Evolutionary conservation across 108 stramenopile genomes (phyloP).

Genomic region (Asterionellopsis glacialis): DNA sequence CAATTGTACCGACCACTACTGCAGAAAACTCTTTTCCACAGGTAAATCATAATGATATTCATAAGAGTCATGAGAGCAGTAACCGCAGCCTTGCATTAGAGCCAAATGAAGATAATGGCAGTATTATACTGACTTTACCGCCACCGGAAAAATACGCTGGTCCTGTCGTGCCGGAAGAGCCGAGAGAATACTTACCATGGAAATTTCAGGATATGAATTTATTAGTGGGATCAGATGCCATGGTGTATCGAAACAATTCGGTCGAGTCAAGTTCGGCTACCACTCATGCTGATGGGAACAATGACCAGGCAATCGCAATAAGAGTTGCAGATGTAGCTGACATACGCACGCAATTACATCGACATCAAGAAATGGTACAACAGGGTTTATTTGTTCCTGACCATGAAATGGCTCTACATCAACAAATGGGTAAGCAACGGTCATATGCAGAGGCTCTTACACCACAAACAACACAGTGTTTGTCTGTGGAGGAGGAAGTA

Average conservation of each 20-base stretch:
- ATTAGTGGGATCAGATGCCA: conserved; percentile 70
- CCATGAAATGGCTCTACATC: conserved; percentile 4
- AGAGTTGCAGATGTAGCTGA: conserved; percentile 15
- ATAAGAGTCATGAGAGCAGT: conserved; percentile 3
- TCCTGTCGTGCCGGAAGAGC: conserved; percentile 28
- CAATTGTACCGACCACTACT: neutral
- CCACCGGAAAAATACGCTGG: conserved; percentile 31
- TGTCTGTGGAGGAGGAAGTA: neutral
- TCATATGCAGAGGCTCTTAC: conserved; percentile 17
- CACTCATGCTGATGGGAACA: neutral
- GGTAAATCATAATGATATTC: no score
- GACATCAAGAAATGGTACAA: conserved; percentile 6
- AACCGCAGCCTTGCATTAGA: conserved; percentile 2
- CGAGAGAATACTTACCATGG: conserved; percentile 68
- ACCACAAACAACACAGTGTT: neutral
- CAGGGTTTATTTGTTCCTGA: conserved; percentile 1
- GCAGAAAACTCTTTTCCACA: neutral
- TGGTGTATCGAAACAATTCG: conserved; percentile 25
- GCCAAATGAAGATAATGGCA: conserved; percentile 5
- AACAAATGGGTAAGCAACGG: conserved; percentile 4
- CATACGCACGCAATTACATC: conserved; percentile 1
- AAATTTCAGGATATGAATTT: conserved; percentile 72
- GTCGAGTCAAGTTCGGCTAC: neutral
- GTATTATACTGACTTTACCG: conserved; percentile 14
- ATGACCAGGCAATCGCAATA: neutral